A percentile compares a stretch with the other conserved stretches of the same genome.
phyloP scores from a whole-genome alignment of 495 filamentous ascomycete genomes.

The Tuber aestivum region DNA sequence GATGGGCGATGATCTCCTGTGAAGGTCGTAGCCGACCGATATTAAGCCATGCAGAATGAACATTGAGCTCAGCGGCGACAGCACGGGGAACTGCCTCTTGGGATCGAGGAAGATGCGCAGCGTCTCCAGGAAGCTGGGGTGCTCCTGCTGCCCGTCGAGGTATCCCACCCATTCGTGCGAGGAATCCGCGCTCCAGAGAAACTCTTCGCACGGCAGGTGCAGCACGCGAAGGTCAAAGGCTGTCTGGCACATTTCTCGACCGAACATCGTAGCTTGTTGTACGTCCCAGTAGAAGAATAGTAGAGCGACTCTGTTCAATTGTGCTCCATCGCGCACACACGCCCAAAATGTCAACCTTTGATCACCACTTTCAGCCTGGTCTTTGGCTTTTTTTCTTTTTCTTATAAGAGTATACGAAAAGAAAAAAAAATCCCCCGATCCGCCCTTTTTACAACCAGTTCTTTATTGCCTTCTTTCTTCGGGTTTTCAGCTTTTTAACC shows the following conservation, averaged over 20 bases:
- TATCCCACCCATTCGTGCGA: conserved; percentile 38
- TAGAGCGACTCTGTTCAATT: conserved; percentile 32
- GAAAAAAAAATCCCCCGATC: neutral
- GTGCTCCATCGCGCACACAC: conserved; percentile 3
- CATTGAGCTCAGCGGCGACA: conserved; percentile 38
- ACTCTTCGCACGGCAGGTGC: conserved; percentile 39
- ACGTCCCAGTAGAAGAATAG: conserved; percentile 43
- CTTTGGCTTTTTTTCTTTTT: neutral
- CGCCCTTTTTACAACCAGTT: neutral
- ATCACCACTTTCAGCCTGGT: neutral
- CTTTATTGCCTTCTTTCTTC: neutral
- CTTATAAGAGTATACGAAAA: neutral
- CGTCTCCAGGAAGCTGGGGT: conserved; percentile 34
- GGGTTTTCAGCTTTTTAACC: conserved; percentile 5
- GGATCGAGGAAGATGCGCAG: conserved; percentile 39
- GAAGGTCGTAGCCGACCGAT: conserved; percentile 41
- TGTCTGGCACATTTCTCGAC: conserved; percentile 39
- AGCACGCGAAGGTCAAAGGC: conserved; percentile 37
- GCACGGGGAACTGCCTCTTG: conserved; percentile 32
- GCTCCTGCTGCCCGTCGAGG: conserved; percentile 34
- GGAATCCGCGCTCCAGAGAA: conserved; percentile 38
- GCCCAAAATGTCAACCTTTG: conserved; percentile 2
- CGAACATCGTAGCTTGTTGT: conserved; percentile 41
- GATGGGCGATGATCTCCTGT: conserved; percentile 34
- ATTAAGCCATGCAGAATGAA: conserved; percentile 41